Conservation (phyloP, 148 eudicot genomes). For the Suaeda aralocaspica region DNA sequence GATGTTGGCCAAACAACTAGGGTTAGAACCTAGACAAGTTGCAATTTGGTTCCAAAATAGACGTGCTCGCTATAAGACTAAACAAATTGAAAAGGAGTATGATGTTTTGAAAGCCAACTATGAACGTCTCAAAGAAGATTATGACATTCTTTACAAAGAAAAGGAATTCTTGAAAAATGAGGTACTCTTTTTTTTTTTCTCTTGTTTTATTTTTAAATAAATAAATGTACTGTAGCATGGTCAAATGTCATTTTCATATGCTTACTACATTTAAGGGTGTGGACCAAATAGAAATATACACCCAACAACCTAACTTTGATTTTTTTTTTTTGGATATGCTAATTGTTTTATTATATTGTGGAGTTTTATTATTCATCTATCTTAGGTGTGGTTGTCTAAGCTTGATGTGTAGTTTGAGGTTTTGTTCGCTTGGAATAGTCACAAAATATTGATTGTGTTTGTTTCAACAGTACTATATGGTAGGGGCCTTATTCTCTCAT, state of each 20-base stretch:
- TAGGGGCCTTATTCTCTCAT: background rate
- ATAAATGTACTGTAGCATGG: background rate
- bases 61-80: constrained; percentile 65
- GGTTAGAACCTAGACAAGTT: constrained; percentile 70
- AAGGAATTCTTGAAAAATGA: constrained; percentile 42
- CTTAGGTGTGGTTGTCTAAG: background rate
- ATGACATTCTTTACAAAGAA: constrained; percentile 41
- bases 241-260: constrained; percentile 21
- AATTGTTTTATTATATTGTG: constrained; percentile 4
- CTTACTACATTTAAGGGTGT: constrained; percentile 1
- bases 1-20: constrained; percentile 47
- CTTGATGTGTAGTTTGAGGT: background rate
- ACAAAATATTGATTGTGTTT: background rate
- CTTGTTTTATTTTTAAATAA: background rate
- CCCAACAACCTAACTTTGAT: constrained; percentile 21
- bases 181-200: constrained; percentile 28
- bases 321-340: constrained; percentile 8
- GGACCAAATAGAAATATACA: constrained; percentile 5
- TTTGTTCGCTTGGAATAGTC: background rate
- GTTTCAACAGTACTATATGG: background rate
- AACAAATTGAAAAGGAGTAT: constrained; percentile 66
- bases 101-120: constrained; percentile 40
- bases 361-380: background rate
- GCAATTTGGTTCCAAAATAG: constrained; percentile 80
- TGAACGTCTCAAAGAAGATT: constrained; percentile 44